phyloP scores from a whole-genome alignment of 164 flowering plant genomes.

The Cinnamomum micranthum region DNA sequence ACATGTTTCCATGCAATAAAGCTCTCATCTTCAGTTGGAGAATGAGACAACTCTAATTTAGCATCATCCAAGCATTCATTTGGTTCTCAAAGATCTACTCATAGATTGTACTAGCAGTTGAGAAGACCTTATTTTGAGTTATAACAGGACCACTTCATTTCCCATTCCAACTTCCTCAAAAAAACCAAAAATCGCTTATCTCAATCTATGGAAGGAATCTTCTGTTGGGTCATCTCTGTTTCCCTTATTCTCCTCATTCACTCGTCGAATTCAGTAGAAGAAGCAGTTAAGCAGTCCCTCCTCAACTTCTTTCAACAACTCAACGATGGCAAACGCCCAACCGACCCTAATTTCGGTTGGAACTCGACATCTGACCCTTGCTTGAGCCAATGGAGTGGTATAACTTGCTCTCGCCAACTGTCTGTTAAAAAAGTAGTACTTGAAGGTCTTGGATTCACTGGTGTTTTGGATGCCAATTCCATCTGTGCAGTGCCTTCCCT shows the following conservation, averaged over 20 bases:
- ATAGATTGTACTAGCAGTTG: background rate
- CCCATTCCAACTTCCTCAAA: background rate
- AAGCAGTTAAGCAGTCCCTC: constrained; percentile 23
- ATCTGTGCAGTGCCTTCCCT: constrained; percentile 37
- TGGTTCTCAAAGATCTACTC: background rate
- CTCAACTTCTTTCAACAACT: constrained; percentile 26
- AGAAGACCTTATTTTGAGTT: constrained; percentile 1
- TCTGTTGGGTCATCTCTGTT: constrained; percentile 28
- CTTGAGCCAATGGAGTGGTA: constrained; percentile 33
- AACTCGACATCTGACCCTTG: constrained; percentile 42
- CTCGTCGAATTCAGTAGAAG: constrained; percentile 18
- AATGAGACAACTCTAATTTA: background rate
- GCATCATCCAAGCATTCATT: background rate
- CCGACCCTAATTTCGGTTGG: constrained; percentile 32
- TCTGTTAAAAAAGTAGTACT: constrained; percentile 29
- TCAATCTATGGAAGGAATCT: constrained; percentile 22
- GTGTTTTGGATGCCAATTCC: constrained; percentile 27
- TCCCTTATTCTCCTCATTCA: constrained; percentile 26
- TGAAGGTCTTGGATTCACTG: constrained; percentile 23
- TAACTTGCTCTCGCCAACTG: constrained; percentile 18
- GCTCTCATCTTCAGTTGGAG: background rate
- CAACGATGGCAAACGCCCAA: constrained; percentile 5
- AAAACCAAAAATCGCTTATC: background rate
- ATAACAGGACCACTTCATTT: constrained; percentile 11
- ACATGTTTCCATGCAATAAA: background rate